phyloP scores from a whole-genome alignment of 441 rosid genomes.

The Eutrema salsugineum region DNA sequence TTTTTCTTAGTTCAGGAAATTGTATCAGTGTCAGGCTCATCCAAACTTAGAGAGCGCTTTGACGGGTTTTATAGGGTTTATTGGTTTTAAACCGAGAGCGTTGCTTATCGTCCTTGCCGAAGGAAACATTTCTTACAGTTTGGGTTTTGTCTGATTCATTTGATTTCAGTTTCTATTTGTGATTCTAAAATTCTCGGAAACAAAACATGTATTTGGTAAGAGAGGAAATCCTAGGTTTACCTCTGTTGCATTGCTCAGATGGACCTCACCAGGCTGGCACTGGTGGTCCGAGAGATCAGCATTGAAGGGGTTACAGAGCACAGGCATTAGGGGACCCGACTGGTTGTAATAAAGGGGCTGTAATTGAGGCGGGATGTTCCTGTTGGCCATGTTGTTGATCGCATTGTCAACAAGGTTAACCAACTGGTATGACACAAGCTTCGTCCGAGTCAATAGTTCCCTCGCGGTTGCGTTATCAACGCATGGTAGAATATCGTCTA shows the following conservation, averaged over 20 bases:
- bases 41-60: not conserved
- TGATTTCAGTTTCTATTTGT: not conserved
- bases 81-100: too few species aligned
- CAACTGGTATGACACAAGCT: constrained; percentile 60
- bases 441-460: constrained; percentile 59
- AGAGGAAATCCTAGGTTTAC: constrained; percentile 35
- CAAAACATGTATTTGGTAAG: not conserved
- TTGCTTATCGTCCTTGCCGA: too few species aligned
- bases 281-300: constrained; percentile 54
- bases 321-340: constrained; percentile 80
- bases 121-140: too few species aligned
- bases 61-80: not conserved
- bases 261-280: constrained; percentile 65
- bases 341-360: constrained; percentile 69
- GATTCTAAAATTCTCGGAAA: not conserved
- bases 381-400: constrained; percentile 48
- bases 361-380: constrained; percentile 44
- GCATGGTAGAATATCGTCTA: constrained; percentile 89
- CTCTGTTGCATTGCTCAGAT: constrained; percentile 62
- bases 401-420: constrained; percentile 45
- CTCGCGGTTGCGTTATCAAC: constrained; percentile 84
- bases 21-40: not conserved
- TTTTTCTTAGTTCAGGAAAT: not conserved
- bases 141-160: not conserved
- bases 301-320: constrained; percentile 79